Evolutionary conservation across 805 yeast genomes (phyloP).

Genomic region (Hanseniaspora guilliermondii): DNA sequence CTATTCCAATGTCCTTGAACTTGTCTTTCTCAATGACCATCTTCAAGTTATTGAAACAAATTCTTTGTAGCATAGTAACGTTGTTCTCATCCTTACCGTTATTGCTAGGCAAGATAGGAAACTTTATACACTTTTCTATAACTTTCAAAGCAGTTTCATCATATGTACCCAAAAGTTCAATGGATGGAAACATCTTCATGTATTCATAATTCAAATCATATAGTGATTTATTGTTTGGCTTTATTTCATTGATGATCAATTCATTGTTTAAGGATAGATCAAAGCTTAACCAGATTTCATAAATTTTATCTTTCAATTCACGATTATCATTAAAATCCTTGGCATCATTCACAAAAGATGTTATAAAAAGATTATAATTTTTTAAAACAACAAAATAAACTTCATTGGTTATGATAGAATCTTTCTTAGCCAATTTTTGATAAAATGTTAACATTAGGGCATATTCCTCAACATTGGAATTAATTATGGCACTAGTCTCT

Average conservation of each 20-base stretch:
- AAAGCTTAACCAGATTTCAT: constrained; percentile 7
- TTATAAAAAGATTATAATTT: neutral
- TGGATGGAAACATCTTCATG: constrained; percentile 3
- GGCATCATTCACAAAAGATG: neutral
- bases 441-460: neutral
- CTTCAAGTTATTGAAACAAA: constrained; percentile 5
- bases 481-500: neutral
- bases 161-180: neutral
- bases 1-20: neutral
- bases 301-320: neutral
- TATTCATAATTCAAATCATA: constrained; percentile 7
- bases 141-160: neutral
- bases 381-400: neutral
- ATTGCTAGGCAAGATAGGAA: constrained; percentile 5
- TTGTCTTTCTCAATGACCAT: neutral
- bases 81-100: constrained; percentile 6
- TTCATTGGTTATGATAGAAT: neutral
- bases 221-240: neutral
- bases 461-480: neutral
- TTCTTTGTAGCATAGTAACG: constrained; percentile 8
- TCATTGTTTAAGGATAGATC: constrained; percentile 10
- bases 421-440: neutral
- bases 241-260: constrained; percentile 8
- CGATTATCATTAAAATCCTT: neutral
- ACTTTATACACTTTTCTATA: constrained; percentile 10